Conservation (phyloP, 1,284 basidiomycete genomes). For the Rhodotorula sp. region DNA sequence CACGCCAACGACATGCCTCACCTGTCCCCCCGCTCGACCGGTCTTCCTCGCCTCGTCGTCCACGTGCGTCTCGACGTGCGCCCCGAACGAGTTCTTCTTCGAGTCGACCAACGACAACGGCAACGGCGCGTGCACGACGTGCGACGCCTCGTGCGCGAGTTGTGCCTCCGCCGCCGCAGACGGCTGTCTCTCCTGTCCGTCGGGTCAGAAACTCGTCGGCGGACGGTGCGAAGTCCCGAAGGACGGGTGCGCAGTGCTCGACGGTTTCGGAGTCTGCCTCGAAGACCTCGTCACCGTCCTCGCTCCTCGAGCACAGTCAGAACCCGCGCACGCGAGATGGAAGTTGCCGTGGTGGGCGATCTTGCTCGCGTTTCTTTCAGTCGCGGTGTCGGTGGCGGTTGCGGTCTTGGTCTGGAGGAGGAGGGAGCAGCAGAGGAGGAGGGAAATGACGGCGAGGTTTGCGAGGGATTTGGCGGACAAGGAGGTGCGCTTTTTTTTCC, state of each 20-base stretch:
- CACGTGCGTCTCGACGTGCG: constrained; percentile 71
- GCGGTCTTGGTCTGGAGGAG: constrained; percentile 23
- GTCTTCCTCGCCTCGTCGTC: constrained; percentile 61
- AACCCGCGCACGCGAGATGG: background rate
- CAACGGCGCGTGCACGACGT: constrained; percentile 66
- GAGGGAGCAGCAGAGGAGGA: constrained; percentile 27
- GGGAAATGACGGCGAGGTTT: constrained; percentile 24
- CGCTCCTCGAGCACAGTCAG: constrained; percentile 49
- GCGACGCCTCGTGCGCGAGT: constrained; percentile 63
- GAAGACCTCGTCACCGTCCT: constrained; percentile 64
- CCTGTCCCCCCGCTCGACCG: constrained; percentile 64
- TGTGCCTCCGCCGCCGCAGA: constrained; percentile 64
- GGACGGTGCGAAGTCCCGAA: constrained; percentile 64
- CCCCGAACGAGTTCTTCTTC: constrained; percentile 67
- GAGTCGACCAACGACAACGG: constrained; percentile 61
- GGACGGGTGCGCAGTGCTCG: constrained; percentile 58
- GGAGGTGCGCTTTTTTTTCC: constrained; percentile 12
- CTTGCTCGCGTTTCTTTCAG: constrained; percentile 17
- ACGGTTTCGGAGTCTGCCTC: constrained; percentile 71
- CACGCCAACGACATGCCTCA: constrained; percentile 63
- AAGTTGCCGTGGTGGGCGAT: constrained; percentile 35
- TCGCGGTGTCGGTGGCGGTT: background rate
- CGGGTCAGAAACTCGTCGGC: constrained; percentile 58
- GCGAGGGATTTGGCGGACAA: constrained; percentile 26
- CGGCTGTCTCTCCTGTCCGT: constrained; percentile 68